phyloP scores from a whole-genome alignment of 345 rosid species.

The Hibiscus tridactylites region DNA sequence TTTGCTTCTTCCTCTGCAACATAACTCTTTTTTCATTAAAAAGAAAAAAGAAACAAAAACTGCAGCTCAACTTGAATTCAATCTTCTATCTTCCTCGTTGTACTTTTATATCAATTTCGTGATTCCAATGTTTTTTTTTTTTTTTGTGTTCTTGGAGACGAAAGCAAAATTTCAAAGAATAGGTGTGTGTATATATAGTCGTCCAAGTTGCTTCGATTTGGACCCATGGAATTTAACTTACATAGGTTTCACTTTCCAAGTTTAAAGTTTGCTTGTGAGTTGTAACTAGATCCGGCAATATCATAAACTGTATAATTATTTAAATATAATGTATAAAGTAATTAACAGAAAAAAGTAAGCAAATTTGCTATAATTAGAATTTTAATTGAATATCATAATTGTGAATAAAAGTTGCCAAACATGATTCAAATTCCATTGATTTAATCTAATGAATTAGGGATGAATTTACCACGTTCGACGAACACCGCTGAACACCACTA shows the following conservation, averaged over 20 bases:
- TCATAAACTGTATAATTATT: too few species aligned
- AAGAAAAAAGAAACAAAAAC: background rate
- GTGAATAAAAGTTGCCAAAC: background rate
- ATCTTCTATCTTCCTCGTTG: background rate
- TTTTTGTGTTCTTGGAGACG: background rate
- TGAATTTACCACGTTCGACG: too few species aligned
- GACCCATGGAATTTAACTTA: background rate
- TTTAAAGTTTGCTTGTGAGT: background rate
- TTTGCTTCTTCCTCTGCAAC: constrained; percentile 28
- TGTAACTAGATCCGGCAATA: background rate
- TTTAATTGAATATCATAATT: background rate
- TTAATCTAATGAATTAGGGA: background rate
- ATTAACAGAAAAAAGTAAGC: too few species aligned
- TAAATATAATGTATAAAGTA: too few species aligned
- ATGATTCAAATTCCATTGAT: background rate
- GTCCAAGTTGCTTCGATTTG: background rate
- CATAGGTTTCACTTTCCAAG: background rate
- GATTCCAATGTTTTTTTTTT: background rate
- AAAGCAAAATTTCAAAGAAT: constrained; percentile 8
- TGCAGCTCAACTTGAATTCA: background rate
- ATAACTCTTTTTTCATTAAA: background rate
- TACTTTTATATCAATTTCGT: background rate
- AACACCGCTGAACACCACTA: too few species aligned
- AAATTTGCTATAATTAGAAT: background rate
- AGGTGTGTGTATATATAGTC: background rate